A percentile compares a stretch with the other conserved stretches of the same genome.
phyloP scores from a whole-genome alignment of 176 grass and related monocot species.

The Alloteropsis semialata region DNA sequence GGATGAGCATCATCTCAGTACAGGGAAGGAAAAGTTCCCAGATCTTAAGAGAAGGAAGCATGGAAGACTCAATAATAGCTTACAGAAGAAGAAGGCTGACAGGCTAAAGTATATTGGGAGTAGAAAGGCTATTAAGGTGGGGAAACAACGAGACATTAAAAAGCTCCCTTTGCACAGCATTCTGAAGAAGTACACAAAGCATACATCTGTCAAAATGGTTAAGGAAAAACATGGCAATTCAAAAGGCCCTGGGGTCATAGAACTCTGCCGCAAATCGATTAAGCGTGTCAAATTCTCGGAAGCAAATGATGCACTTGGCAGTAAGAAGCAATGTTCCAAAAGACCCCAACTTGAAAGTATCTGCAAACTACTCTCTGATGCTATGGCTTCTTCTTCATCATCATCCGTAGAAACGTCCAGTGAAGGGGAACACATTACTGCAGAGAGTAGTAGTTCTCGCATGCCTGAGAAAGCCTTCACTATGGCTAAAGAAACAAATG shows the following conservation, averaged over 20 bases:
- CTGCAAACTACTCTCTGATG: conserved; percentile 42
- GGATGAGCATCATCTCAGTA: conserved; percentile 10
- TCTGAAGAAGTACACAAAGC: conserved; percentile 45
- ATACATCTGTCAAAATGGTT: conserved; percentile 54
- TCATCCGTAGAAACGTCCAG: conserved; percentile 40
- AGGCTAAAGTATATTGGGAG: conserved; percentile 14
- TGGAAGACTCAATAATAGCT: conserved; percentile 12
- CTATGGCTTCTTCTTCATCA: conserved; percentile 39
- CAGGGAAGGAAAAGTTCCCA: neutral
- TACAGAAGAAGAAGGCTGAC: conserved; percentile 27
- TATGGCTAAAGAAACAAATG: neutral
- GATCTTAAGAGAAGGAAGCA: conserved; percentile 28
- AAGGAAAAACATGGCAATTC: conserved; percentile 28
- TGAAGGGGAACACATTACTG: conserved; percentile 33
- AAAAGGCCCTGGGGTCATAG: conserved; percentile 38
- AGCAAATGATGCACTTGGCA: conserved; percentile 22
- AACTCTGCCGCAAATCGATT: conserved; percentile 38
- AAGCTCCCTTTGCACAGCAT: conserved; percentile 55
- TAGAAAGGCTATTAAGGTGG: conserved; percentile 23
- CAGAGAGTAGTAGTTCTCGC: conserved; percentile 31
- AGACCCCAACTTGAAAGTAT: conserved; percentile 27
- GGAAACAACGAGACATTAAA: conserved; percentile 20
- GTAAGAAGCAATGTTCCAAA: conserved; percentile 33
- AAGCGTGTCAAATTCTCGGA: conserved; percentile 48
- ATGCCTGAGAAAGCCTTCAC: conserved; percentile 4